Evolutionary conservation across 768 basidiomycete species (phyloP).

Genomic region (Serpula lacrymans): DNA sequence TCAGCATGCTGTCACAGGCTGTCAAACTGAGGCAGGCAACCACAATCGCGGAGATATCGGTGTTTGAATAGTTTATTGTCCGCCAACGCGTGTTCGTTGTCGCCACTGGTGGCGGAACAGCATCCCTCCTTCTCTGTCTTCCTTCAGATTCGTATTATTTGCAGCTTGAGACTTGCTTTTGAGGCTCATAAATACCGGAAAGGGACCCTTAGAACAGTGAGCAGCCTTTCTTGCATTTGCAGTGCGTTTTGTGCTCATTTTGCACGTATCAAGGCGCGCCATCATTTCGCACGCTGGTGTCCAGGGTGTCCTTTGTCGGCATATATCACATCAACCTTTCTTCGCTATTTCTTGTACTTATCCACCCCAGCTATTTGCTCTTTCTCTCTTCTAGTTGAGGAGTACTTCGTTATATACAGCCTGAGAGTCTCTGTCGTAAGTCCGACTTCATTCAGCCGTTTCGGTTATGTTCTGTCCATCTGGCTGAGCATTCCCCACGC

Average conservation of each 20-base stretch:
- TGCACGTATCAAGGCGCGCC: conserved; percentile 7
- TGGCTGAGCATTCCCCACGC: conserved; percentile 14
- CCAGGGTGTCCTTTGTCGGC: conserved; percentile 13
- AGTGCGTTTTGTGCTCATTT: background rate
- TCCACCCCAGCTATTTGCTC: too few species aligned
- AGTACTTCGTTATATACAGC: too few species aligned
- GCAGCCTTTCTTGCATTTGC: background rate
- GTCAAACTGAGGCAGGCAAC: too few species aligned
- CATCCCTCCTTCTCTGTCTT: too few species aligned
- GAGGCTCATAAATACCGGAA: conserved; percentile 3
- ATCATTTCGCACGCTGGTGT: conserved; percentile 26
- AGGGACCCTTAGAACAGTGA: conserved; percentile 5
- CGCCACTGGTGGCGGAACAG: background rate
- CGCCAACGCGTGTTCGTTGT: conserved; percentile 6
- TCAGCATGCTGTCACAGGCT: too few species aligned
- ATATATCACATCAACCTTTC: too few species aligned
- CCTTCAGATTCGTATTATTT: background rate
- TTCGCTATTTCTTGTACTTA: conserved; percentile 13
- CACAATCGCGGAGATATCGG: conserved; percentile 14
- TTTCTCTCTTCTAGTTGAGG: too few species aligned
- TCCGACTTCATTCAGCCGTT: conserved; percentile 9
- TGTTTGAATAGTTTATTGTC: conserved; percentile 14
- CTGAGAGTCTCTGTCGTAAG: too few species aligned
- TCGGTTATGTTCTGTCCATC: conserved; percentile 10
- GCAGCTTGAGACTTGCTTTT: background rate